phyloP scores from a whole-genome alignment of 2,329 filamentous ascomycete genomes.

The Teratosphaeriaceae sp. region DNA sequence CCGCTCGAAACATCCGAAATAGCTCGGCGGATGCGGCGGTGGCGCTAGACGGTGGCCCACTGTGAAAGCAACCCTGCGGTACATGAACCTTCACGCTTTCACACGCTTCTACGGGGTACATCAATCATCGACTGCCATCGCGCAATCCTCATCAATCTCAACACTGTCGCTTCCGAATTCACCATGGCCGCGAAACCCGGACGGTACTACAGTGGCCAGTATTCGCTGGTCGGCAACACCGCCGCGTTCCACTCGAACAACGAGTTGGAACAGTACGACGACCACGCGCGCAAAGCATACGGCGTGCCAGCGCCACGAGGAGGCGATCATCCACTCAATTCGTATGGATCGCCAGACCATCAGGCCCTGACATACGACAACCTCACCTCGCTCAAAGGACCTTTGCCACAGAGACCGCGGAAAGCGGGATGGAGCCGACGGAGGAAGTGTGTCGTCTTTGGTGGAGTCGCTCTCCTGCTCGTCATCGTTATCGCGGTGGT shows the following conservation, averaged over 20 bases:
- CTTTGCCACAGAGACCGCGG: not conserved
- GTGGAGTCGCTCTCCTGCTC: slow-evolving; percentile 10
- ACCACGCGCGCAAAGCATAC: slow-evolving; percentile 3
- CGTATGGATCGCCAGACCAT: not conserved
- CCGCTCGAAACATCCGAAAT: no score
- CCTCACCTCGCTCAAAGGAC: slow-evolving; percentile 3
- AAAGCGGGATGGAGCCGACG: slow-evolving; percentile 11
- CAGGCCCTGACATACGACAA: slow-evolving; percentile 2
- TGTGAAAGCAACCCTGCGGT: no score
- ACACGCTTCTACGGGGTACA: no score
- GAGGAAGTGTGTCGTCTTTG: slow-evolving; percentile 20
- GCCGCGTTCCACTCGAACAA: slow-evolving; percentile 3
- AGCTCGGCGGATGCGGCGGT: no score
- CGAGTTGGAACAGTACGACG: slow-evolving; percentile 4
- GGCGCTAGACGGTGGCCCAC: no score
- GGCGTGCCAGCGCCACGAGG: not conserved
- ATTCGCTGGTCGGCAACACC: slow-evolving; percentile 3
- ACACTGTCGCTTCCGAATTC: not conserved
- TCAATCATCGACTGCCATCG: not conserved
- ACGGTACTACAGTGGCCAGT: slow-evolving; percentile 2
- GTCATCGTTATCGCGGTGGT: slow-evolving; percentile 16
- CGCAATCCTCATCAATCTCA: not conserved
- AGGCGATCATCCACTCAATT: not conserved
- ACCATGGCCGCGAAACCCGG: not conserved
- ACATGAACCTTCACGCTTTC: no score